Conservation (phyloP, 2,329 filamentous ascomycete species). For the Lasiodiplodia sp. region DNA sequence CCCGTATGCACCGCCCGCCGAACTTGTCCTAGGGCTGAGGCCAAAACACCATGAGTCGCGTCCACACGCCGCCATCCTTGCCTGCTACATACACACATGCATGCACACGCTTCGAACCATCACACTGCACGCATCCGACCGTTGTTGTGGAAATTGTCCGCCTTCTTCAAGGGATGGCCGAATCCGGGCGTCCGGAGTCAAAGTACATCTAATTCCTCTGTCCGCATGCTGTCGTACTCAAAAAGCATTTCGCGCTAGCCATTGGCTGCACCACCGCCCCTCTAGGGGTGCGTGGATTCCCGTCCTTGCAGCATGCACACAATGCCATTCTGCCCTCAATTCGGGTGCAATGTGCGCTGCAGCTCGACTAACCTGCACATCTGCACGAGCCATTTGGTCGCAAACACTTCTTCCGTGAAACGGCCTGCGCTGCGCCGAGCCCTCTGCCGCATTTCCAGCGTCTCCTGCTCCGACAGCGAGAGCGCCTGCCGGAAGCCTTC, state of each 20-base stretch:
- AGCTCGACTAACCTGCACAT: constrained; percentile 73
- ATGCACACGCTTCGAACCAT: background rate
- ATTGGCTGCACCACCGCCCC: constrained; percentile 7
- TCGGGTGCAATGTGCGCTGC: constrained; percentile 34
- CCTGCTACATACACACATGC: background rate
- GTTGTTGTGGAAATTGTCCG: background rate
- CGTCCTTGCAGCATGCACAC: constrained; percentile 29
- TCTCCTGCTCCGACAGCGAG: constrained; percentile 67
- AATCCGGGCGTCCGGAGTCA: constrained; percentile 7
- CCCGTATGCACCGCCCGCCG: constrained; percentile 2
- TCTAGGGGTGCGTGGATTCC: constrained; percentile 15
- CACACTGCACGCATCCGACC: background rate
- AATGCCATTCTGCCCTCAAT: constrained; percentile 24
- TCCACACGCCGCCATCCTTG: background rate
- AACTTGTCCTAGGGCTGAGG: constrained; percentile 23
- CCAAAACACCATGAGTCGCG: constrained; percentile 22
- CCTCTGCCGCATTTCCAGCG: constrained; percentile 75
- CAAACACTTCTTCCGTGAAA: constrained; percentile 90
- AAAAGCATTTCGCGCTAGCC: constrained; percentile 8
- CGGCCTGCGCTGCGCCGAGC: constrained; percentile 80
- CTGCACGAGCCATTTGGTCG: constrained; percentile 76
- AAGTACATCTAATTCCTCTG: background rate
- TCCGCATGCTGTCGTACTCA: constrained; percentile 1
- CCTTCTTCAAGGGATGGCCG: background rate
- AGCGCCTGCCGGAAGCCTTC: constrained; percentile 80